Percentiles rank a stretch among this genome's conserved stretches.
Conservation (phyloP, 2,329 filamentous ascomycete species). For the Lasiodiplodia hormozganensis region DNA sequence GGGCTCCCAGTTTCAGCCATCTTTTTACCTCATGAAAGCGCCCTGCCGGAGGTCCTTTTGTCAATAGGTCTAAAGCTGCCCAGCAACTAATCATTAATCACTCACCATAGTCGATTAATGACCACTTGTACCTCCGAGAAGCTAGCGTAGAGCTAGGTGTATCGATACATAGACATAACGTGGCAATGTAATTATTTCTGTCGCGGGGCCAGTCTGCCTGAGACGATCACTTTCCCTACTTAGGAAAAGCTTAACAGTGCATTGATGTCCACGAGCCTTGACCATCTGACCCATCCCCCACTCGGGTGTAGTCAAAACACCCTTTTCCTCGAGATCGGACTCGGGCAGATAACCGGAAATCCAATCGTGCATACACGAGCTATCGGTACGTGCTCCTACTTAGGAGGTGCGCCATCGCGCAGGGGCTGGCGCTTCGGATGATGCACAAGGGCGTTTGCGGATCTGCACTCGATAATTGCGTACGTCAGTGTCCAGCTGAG, state of each 20-base stretch:
- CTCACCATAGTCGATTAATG: background rate
- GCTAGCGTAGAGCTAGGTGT: background rate
- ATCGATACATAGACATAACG: background rate
- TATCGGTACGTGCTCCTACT: background rate
- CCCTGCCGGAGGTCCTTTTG: background rate
- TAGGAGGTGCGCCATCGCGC: background rate
- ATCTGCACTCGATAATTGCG: background rate
- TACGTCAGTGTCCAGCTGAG: background rate
- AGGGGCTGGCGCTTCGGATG: background rate
- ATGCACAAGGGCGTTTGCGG: background rate
- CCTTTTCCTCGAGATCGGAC: background rate
- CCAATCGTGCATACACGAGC: background rate
- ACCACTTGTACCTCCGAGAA: background rate
- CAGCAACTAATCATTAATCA: background rate
- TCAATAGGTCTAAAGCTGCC: background rate
- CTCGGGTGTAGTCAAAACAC: background rate
- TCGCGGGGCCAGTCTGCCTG: background rate
- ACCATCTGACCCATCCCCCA: background rate
- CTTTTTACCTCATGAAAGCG: background rate
- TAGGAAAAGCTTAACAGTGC: background rate
- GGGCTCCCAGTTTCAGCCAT: background rate
- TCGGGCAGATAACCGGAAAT: constrained; percentile 12
- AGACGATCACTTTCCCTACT: constrained; percentile 5
- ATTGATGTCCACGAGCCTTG: background rate
- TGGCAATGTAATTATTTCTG: background rate